Base-by-base conservation (phyloP, 345 rosid genomes). In the Dovyalis caffra region DNA sequence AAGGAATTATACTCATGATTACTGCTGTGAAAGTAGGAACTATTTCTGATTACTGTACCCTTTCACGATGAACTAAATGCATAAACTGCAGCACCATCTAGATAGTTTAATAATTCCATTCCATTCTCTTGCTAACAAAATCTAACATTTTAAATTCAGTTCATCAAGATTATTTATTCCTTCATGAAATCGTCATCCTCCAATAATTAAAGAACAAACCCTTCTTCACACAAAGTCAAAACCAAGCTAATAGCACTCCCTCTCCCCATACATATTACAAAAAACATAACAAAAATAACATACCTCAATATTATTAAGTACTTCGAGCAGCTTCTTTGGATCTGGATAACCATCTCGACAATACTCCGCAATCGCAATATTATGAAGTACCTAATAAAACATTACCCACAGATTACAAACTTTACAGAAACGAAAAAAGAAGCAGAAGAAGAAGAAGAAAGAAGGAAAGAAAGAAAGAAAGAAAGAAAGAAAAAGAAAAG, bases 331-430 rank as follows among this genome's bases (percentile, higher is more conserved):
- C 84, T 83, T 92, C 86, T 81, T 88, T 28, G 94, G 87, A 76
- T 89, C 88, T 65, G 95, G 85, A 83, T 92, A 93, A 77, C 88
- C 92, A 75, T 90, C 87, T 60, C 83, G 85, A 77, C 88, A 87
- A 81, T 80, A 92, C 74, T 92, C 97, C 12, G 86, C 87, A 70
- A 96, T 87, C 64, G 97, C 95, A 83, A 92, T 93, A 74, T 96
- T 93, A 83, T 96, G 99, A 71, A 88, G 89, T 79, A 96, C 85
- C 99, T 96, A 83, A 61, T 49, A 66, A 9, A 23, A 79, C 25
- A 70, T 15, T 32, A 73, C 58, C 62, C 60, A 76, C 70, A 70
- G 51, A 76, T 23, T 56, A 66, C 60, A 63, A 81, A 82, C 76
- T 33, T 21, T 25, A 78, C 51, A 57, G 18, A 35, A 29, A 14